Evolutionary conservation across 2,329 filamentous ascomycete genomes (phyloP).

Genomic region (Colletotrichum salicis): DNA sequence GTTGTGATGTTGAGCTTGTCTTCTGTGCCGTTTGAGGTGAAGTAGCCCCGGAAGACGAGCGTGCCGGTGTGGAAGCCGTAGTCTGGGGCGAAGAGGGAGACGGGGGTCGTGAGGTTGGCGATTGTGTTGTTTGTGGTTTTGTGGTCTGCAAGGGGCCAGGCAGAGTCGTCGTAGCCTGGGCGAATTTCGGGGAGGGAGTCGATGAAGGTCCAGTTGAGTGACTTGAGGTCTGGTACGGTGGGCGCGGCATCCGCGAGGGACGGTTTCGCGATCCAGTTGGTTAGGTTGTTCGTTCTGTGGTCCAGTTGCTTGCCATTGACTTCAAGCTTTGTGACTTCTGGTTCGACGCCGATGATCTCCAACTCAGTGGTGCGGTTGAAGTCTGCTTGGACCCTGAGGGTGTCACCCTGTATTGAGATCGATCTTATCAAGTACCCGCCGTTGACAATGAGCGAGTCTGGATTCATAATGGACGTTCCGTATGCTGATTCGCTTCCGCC

Average conservation of each 20-base stretch:
- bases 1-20: constrained; percentile 66
- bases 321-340: constrained; percentile 57
- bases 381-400: constrained; percentile 74
- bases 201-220: constrained; percentile 74
- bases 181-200: constrained; percentile 78
- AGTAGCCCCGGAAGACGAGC: constrained; percentile 76
- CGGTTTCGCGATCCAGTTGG: constrained; percentile 54
- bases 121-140: constrained; percentile 70
- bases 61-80: constrained; percentile 79
- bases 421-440: constrained; percentile 73
- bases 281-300: constrained; percentile 51
- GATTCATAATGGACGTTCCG: constrained; percentile 49
- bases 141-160: constrained; percentile 71
- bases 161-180: constrained; percentile 72
- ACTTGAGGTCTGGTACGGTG: constrained; percentile 62
- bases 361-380: constrained; percentile 75
- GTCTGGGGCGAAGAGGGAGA: constrained; percentile 74
- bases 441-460: constrained; percentile 66
- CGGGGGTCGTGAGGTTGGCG: constrained; percentile 68
- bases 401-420: constrained; percentile 64
- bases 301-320: constrained; percentile 52
- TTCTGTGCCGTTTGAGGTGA: constrained; percentile 71
- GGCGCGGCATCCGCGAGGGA: constrained; percentile 55
- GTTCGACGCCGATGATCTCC: constrained; percentile 75
- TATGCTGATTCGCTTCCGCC: constrained; percentile 43